A percentile compares a stretch with the other conserved stretches of the same genome.
Conservation (phyloP, 768 basidiomycete genomes). For the Hygrophoropsis aurantiaca region DNA sequence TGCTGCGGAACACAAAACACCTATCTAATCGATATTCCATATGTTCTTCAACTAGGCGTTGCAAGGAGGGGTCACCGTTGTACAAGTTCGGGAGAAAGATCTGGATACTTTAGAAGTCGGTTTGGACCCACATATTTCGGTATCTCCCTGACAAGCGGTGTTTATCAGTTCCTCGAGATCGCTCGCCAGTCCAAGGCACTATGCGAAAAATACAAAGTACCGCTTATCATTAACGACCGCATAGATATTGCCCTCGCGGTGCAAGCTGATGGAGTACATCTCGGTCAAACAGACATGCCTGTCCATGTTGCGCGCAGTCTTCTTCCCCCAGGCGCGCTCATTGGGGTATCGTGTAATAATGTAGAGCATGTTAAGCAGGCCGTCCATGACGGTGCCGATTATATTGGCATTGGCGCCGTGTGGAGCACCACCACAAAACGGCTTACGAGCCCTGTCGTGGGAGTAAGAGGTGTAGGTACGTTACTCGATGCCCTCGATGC, state of each 20-base stretch:
- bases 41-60: slow-evolving; percentile 56
- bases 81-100: slow-evolving; percentile 88
- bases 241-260: slow-evolving; percentile 85
- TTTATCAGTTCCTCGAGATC: slow-evolving; percentile 69
- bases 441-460: slow-evolving; percentile 61
- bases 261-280: slow-evolving; percentile 76
- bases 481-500: slow-evolving; percentile 67
- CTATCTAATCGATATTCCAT: not conserved
- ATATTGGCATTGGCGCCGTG: slow-evolving; percentile 85
- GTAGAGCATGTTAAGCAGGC: slow-evolving; percentile 64
- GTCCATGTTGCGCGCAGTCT: slow-evolving; percentile 62
- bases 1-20: not conserved
- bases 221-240: slow-evolving; percentile 85
- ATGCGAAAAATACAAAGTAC: slow-evolving; percentile 75
- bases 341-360: slow-evolving; percentile 81
- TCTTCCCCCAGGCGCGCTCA: slow-evolving; percentile 66
- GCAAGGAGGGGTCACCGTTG: slow-evolving; percentile 84
- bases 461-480: slow-evolving; percentile 68
- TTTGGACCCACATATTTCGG: slow-evolving; percentile 6
- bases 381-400: slow-evolving; percentile 68
- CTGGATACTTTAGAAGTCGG: slow-evolving; percentile 77
- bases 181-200: slow-evolving; percentile 68
- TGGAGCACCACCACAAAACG: slow-evolving; percentile 82
- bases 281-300: slow-evolving; percentile 88
- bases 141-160: not conserved